These are phyloP conservation scores for Ogataea methylovora DNA, from an alignment of 805 yeast species.

Conservation along the genomic window DNA sequence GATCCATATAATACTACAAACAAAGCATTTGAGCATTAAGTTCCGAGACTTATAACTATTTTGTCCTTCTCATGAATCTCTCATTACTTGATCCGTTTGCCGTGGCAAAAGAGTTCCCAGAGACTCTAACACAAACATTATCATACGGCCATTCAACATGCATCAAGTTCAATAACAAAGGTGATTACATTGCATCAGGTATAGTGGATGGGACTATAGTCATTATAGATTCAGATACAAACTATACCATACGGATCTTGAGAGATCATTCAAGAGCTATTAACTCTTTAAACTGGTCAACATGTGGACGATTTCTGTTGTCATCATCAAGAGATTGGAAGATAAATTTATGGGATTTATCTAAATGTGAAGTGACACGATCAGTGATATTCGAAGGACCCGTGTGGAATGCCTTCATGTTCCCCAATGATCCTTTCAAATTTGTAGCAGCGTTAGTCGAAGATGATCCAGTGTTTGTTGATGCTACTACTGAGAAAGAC, in stretches of 20 bases:
- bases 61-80: constrained; percentile 49
- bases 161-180: constrained; percentile 61
- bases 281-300: constrained; percentile 71
- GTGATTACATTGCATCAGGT: constrained; percentile 85
- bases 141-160: constrained; percentile 61
- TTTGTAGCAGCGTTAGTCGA: constrained; percentile 65
- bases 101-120: constrained; percentile 88
- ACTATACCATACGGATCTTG: constrained; percentile 47
- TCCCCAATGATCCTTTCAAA: constrained; percentile 36
- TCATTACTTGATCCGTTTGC: constrained; percentile 85
- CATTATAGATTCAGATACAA: constrained; percentile 67
- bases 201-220: constrained; percentile 65
- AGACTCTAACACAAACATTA: constrained; percentile 64
- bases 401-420: constrained; percentile 60
- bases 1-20: background rate
- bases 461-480: constrained; percentile 48
- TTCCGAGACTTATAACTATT: background rate
- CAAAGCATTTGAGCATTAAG: background rate
- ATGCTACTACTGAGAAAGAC: constrained; percentile 20
- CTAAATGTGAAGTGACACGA: constrained; percentile 30
- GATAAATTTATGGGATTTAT: constrained; percentile 73
- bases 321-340: constrained; percentile 79
- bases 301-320: constrained; percentile 59
- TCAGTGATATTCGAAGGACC: constrained; percentile 56
- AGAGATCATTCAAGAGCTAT: constrained; percentile 66